Evolutionary conservation across 352 stramenopile genomes (phyloP).

Genomic region (Albugo laibachii): DNA sequence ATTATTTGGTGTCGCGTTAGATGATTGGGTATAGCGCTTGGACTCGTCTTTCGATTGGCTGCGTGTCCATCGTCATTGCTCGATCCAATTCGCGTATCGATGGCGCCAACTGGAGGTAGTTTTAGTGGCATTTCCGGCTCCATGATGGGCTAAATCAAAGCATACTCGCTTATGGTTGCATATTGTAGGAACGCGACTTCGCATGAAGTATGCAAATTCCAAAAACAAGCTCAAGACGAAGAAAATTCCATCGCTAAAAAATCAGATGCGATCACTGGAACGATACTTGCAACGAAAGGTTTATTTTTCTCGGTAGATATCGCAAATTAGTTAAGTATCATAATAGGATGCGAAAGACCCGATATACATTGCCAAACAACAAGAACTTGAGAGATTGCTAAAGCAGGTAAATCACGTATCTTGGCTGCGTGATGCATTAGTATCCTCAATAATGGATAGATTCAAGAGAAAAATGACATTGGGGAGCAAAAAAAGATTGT

Average conservation of each 20-base stretch:
- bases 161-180: no score
- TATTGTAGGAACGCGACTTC: conserved; percentile 38
- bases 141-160: no score
- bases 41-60: no score
- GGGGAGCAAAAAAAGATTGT: conserved; percentile 43
- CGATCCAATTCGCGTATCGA: no score
- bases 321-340: conserved; percentile 1
- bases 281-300: conserved; percentile 52
- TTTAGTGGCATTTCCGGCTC: no score
- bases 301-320: neutral
- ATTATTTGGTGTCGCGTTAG: no score
- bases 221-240: conserved; percentile 33
- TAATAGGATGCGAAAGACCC: neutral
- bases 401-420: neutral
- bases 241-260: conserved; percentile 66
- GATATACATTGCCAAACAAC: neutral
- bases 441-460: conserved; percentile 4
- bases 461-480: conserved; percentile 23
- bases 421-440: neutral
- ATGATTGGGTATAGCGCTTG: no score
- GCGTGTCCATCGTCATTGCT: no score
- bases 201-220: conserved; percentile 30
- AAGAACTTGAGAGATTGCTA: neutral
- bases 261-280: conserved; percentile 58
- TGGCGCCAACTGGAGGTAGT: no score